Conservation (phyloP, 2,329 filamentous ascomycete genomes). For the Blastomyces gilchristii region DNA sequence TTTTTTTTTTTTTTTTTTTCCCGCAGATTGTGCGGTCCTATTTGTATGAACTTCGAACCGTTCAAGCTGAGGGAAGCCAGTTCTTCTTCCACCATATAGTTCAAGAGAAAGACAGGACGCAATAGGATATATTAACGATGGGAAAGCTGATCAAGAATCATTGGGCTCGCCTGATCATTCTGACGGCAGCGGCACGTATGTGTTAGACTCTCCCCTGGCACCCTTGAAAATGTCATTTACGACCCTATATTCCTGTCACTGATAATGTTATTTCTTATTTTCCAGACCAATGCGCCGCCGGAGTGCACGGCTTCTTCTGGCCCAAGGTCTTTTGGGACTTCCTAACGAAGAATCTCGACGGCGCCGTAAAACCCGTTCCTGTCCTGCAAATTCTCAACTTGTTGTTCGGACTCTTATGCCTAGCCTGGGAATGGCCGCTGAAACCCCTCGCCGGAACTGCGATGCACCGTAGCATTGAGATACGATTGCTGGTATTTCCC, state of each 20-base stretch:
- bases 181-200: slow-evolving; percentile 71
- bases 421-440: slow-evolving; percentile 89
- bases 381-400: slow-evolving; percentile 85
- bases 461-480: slow-evolving; percentile 79
- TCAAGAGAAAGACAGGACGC: not conserved
- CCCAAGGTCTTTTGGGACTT: slow-evolving; percentile 99
- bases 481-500: slow-evolving; percentile 71
- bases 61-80: not conserved
- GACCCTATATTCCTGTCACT: not conserved
- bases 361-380: slow-evolving; percentile 76
- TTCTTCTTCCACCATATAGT: not conserved
- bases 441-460: slow-evolving; percentile 62
- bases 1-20: not conserved
- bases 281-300: slow-evolving; percentile 74
- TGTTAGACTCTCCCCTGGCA: slow-evolving; percentile 10
- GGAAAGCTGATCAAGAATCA: slow-evolving; percentile 99
- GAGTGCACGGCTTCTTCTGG: slow-evolving; percentile 88
- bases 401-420: slow-evolving; percentile 62
- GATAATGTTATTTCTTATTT: slow-evolving; percentile 3
- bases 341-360: slow-evolving; percentile 78
- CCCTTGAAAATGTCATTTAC: not conserved
- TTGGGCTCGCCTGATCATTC: slow-evolving; percentile 87
- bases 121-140: slow-evolving; percentile 44
- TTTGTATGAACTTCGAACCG: not conserved
- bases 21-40: not conserved